Percentiles rank a stretch among this genome's conserved stretches.
Conservation (phyloP, 192 early-diverging fungal species). For the Gryganskiella cystojenkinii region DNA sequence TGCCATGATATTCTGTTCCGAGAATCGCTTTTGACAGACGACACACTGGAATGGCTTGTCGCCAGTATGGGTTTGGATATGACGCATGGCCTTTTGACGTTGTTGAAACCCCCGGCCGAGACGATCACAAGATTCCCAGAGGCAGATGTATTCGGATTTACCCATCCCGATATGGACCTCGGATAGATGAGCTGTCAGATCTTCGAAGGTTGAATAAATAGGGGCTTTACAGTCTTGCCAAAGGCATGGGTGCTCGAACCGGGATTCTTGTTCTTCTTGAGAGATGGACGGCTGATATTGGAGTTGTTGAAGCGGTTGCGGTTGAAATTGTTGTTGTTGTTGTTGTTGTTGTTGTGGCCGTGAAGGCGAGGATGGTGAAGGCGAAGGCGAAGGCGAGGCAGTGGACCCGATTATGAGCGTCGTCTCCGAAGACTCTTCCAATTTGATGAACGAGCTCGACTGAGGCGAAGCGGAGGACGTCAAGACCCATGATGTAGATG, state of each 20-base stretch:
- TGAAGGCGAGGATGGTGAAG: too few relatives aligned
- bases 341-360: background rate
- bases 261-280: constrained; percentile 10
- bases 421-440: too few relatives aligned
- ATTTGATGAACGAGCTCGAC: too few relatives aligned
- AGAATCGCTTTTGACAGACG: constrained; percentile 81
- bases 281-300: background rate
- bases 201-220: constrained; percentile 65
- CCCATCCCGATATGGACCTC: constrained; percentile 72
- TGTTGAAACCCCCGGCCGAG: constrained; percentile 58
- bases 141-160: constrained; percentile 60
- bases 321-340: background rate
- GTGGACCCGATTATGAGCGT: too few relatives aligned
- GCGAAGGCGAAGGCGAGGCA: too few relatives aligned
- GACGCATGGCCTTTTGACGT: constrained; percentile 73
- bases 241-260: constrained; percentile 71
- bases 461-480: too few relatives aligned
- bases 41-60: constrained; percentile 85
- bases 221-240: constrained; percentile 71
- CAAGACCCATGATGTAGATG: too few relatives aligned
- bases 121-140: constrained; percentile 59
- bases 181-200: constrained; percentile 68
- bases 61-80: constrained; percentile 85
- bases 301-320: background rate
- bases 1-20: constrained; percentile 80